Conservation (phyloP, 2,329 filamentous ascomycete species). For the Claviceps pazoutovae region DNA sequence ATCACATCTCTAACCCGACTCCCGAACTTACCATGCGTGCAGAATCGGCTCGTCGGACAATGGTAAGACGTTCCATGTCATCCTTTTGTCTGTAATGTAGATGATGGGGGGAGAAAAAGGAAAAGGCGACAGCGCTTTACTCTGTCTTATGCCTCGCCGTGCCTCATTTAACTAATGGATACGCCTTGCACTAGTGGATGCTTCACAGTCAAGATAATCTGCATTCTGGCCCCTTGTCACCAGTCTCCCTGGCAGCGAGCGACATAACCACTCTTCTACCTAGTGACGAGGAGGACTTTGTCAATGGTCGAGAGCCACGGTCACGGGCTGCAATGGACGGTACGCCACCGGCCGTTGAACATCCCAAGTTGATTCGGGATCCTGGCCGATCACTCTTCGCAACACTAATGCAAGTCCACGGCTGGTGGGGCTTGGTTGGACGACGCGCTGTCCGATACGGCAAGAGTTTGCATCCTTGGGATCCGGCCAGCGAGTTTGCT, state of each 20-base stretch:
- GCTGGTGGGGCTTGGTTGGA: constrained; percentile 39
- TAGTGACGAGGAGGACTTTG: constrained; percentile 38
- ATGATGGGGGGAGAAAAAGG: too few relatives aligned
- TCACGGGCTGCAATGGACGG: constrained; percentile 39
- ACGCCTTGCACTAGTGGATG: constrained; percentile 33
- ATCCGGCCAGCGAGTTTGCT: constrained; percentile 33
- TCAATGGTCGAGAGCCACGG: constrained; percentile 29
- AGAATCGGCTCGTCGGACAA: constrained; percentile 42
- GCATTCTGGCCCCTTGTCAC: constrained; percentile 37
- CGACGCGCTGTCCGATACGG: constrained; percentile 32
- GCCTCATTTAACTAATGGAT: not conserved
- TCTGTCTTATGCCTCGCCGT: not conserved
- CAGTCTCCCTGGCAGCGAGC: constrained; percentile 34
- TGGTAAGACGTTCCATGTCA: constrained; percentile 24
- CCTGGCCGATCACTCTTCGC: constrained; percentile 38
- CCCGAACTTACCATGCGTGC: constrained; percentile 32
- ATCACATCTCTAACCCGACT: constrained; percentile 27
- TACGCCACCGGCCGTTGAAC: constrained; percentile 33
- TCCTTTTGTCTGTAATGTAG: not conserved
- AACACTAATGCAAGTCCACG: constrained; percentile 39
- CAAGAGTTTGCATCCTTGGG: constrained; percentile 30
- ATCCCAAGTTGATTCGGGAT: constrained; percentile 29
- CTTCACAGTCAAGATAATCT: constrained; percentile 44
- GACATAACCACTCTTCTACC: constrained; percentile 43
- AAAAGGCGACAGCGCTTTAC: too few relatives aligned